phyloP scores from a whole-genome alignment of 768 basidiomycete genomes.

The Terana coerulea region DNA sequence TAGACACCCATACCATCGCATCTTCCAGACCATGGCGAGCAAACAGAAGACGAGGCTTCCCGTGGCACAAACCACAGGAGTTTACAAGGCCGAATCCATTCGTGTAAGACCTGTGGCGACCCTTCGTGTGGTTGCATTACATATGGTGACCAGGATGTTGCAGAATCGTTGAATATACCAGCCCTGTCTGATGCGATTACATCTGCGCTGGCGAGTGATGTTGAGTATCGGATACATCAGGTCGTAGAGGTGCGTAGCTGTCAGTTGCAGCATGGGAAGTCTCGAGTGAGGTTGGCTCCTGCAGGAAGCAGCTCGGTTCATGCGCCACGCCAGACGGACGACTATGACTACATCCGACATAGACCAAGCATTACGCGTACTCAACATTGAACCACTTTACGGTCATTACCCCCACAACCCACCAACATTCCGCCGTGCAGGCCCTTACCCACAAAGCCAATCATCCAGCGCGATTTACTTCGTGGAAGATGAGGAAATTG shows the following conservation, averaged over 20 bases:
- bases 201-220: slow-evolving; percentile 86
- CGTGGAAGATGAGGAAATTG: slow-evolving; percentile 95
- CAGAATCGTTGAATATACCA: slow-evolving; percentile 79
- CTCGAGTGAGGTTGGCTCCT: not conserved
- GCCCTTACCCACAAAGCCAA: slow-evolving; percentile 41
- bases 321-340: slow-evolving; percentile 91
- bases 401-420: slow-evolving; percentile 72
- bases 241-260: slow-evolving; percentile 69
- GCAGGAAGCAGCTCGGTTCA: slow-evolving; percentile 96
- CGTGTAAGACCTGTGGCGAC: slow-evolving; percentile 19
- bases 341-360: slow-evolving; percentile 87
- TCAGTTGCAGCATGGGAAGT: not conserved
- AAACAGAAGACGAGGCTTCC: slow-evolving; percentile 20
- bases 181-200: slow-evolving; percentile 76
- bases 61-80: slow-evolving; percentile 19
- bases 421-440: slow-evolving; percentile 54
- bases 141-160: slow-evolving; percentile 64
- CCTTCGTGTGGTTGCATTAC: slow-evolving; percentile 6
- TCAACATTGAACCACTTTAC: slow-evolving; percentile 95
- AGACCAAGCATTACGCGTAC: slow-evolving; percentile 87
- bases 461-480: slow-evolving; percentile 79
- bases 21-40: slow-evolving; percentile 10
- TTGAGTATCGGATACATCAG: slow-evolving; percentile 95
- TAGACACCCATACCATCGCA: too few relatives aligned
- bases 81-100: slow-evolving; percentile 28